Conservation (phyloP, 1,139 yeast genomes). For the Candida dubliniensis region DNA sequence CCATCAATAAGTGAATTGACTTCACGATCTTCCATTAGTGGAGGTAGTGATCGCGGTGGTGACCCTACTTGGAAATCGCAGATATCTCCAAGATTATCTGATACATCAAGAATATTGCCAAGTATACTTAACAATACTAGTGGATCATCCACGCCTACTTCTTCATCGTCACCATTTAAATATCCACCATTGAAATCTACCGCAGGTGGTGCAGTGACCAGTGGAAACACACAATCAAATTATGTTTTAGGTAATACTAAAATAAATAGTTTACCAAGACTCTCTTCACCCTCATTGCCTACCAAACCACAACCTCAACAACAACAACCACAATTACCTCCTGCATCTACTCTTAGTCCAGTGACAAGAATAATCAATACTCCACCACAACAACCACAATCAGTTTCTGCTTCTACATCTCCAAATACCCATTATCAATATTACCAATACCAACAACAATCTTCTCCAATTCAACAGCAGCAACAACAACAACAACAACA, state of each 20-base stretch:
- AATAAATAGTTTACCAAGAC: conserved; percentile 10
- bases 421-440: conserved; percentile 17
- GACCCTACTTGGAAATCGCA: conserved; percentile 2
- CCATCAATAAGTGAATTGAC: conserved; percentile 41
- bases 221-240: not conserved
- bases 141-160: conserved; percentile 1
- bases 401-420: conserved; percentile 11
- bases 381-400: conserved; percentile 4
- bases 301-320: conserved; percentile 2
- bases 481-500: conserved; percentile 15
- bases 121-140: conserved; percentile 3
- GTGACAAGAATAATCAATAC: conserved; percentile 1
- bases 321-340: conserved; percentile 12
- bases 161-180: conserved; percentile 14
- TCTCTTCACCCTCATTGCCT: conserved; percentile 18
- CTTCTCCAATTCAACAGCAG: conserved; percentile 4
- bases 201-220: conserved; percentile 1
- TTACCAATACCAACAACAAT: conserved; percentile 8
- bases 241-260: conserved; percentile 3
- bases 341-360: conserved; percentile 10
- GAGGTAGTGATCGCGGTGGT: conserved; percentile 2
- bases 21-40: conserved; percentile 7
- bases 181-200: conserved; percentile 14
- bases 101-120: conserved; percentile 9
- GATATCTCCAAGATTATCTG: conserved; percentile 10